These are phyloP conservation scores for Primulina huaijiensis DNA, from an alignment of 257 asterid genomes.

Conservation along the genomic window DNA sequence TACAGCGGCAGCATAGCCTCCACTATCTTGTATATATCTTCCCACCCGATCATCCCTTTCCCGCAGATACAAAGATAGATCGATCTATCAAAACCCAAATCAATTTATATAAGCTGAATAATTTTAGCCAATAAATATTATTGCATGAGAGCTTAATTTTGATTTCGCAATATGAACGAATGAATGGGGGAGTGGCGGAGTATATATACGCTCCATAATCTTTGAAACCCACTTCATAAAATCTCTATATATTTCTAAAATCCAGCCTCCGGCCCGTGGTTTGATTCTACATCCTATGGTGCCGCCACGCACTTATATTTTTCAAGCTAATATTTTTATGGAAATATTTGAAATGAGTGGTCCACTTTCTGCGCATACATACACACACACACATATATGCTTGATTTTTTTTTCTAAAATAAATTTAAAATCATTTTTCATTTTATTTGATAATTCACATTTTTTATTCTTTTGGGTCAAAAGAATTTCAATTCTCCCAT, in stretches of 20 bases:
- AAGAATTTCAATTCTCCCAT: too few species aligned
- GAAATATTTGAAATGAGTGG: background rate
- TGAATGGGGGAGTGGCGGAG: background rate
- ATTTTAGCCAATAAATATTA: too few species aligned
- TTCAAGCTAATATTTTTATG: background rate
- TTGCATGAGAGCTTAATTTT: background rate
- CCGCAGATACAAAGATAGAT: background rate
- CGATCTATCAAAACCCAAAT: too few species aligned
- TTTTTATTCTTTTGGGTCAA: too few species aligned
- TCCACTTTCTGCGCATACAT: too few species aligned
- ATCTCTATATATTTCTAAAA: background rate
- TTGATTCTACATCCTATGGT: background rate
- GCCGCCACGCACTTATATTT: background rate
- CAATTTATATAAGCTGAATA: too few species aligned
- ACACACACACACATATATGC: too few species aligned
- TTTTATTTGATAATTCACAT: too few species aligned
- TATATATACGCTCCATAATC: background rate
- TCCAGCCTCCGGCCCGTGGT: background rate
- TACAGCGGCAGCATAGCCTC: slow-evolving; percentile 53
- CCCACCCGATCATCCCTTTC: slow-evolving; percentile 42
- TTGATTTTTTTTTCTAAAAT: too few species aligned
- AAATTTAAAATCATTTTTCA: too few species aligned
- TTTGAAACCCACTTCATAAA: background rate
- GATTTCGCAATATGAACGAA: background rate
- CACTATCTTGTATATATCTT: slow-evolving; percentile 56